Evolutionary conservation across 768 basidiomycete species (phyloP), one percentile per base, ranked within the genome.

Genomic region (Fomitopsis pulvina): DNA sequence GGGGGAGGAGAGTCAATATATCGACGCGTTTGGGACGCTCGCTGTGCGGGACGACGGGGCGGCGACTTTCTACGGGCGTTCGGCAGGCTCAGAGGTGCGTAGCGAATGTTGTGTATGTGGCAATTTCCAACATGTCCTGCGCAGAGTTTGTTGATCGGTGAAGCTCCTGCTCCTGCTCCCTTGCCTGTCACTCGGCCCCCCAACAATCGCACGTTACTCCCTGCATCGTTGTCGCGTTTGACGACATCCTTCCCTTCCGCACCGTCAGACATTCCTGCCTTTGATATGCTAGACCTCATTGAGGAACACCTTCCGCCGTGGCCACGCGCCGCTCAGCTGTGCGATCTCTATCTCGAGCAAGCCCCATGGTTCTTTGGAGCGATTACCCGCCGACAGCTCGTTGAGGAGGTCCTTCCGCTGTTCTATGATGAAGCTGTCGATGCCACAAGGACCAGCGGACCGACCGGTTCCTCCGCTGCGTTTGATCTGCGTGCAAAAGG

Each of bases 321-420:
- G 73, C 60, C 66, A 7, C 81, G 83, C 30, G 79, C 81, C 0
- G 68, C 65, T 40, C 73, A 78, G 27, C 71, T 89, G 28, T 76
- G 74, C 56, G 75, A 80, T n/a, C 70, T 85, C 11, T 89, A 88
- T 63, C 74, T 87, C 34, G 81, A 82, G n/a, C 81, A 85, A 58
- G 83, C 85, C 2, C 81, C 83, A 0, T 89, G 87, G 87, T 86
- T 87, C 60, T 87, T 85, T 51, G 81, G 85, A 20, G 81, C 85
- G 2, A 78, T 88, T 30, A 81, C 81, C 2, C 69, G 72, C 39
- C 70, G 68, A 14, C 85, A 89, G 53, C 72, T 88, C 37, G 68
- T 83, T 10, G 76, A 87, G 40, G 85, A 86, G 26, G 71, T 81
- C 29, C 61, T 87, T 24, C 70, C 75, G 3, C 78, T 81, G 0